Conservation (phyloP, 768 basidiomycete genomes). For the Asterophora parasitica region DNA sequence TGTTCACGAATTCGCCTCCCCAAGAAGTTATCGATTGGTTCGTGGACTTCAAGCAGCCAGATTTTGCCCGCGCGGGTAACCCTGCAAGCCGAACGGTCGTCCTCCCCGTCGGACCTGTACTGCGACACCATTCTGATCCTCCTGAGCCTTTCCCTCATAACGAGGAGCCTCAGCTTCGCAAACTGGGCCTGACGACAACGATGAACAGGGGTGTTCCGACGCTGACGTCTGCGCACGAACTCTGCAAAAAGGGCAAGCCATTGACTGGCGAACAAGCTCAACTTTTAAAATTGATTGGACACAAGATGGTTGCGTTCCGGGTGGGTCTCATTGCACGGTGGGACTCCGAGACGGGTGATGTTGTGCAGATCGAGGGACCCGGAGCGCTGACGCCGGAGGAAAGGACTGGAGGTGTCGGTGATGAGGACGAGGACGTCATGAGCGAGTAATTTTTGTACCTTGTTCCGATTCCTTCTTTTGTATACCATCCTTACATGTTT, state of each 20-base stretch:
- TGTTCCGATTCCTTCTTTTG: conserved; percentile 9
- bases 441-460: conserved; percentile 36
- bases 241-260: conserved; percentile 79
- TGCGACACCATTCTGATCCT: conserved; percentile 74
- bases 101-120: conserved; percentile 80
- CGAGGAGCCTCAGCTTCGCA: conserved; percentile 94
- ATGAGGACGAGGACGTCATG: conserved; percentile 37
- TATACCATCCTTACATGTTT: conserved; percentile 17
- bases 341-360: conserved; percentile 63
- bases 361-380: conserved; percentile 51
- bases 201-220: conserved; percentile 88
- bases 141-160: conserved; percentile 93
- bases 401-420: conserved; percentile 21
- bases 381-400: conserved; percentile 33
- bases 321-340: conserved; percentile 69
- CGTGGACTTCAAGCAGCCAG: conserved; percentile 79
- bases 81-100: conserved; percentile 66
- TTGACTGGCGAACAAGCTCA: conserved; percentile 88
- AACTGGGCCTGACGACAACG: conserved; percentile 80
- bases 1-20: conserved; percentile 90
- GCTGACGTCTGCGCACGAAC: conserved; percentile 68
- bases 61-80: conserved; percentile 90
- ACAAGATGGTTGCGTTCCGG: conserved; percentile 83
- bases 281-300: conserved; percentile 85
- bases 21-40: conserved; percentile 95